phyloP scores from a whole-genome alignment of 2,329 filamentous ascomycete genomes.

The Scedosporium minutisporum region DNA sequence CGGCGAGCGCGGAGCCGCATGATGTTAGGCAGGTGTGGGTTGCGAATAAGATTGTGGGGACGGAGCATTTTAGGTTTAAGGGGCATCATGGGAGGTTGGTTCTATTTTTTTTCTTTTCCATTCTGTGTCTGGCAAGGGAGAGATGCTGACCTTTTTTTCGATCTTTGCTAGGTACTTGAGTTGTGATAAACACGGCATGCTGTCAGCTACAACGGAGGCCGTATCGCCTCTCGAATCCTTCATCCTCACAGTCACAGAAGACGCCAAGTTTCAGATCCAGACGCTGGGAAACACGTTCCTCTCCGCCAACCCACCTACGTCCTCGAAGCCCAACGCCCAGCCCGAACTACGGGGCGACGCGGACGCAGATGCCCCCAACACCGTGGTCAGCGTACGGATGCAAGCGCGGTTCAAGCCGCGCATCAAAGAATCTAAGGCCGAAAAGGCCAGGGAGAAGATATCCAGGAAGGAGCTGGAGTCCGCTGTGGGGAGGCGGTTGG shows the following conservation, averaged over 20 bases:
- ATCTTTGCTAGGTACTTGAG: conserved; percentile 59
- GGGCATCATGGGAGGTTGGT: conserved; percentile 62
- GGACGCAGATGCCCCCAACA: conserved; percentile 56
- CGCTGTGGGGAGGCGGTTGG: conserved; percentile 62
- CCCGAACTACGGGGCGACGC: conserved; percentile 71
- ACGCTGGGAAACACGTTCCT: conserved; percentile 65
- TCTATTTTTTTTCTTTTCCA: not conserved
- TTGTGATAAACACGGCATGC: conserved; percentile 72
- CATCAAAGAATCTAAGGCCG: conserved; percentile 69
- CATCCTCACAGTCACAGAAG: conserved; percentile 36
- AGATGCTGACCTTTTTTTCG: conserved; percentile 9
- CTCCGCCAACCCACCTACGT: conserved; percentile 44
- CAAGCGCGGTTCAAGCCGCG: conserved; percentile 88
- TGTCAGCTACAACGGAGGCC: conserved; percentile 70
- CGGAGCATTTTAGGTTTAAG: conserved; percentile 76
- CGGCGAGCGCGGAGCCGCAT: conserved; percentile 82
- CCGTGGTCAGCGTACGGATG: conserved; percentile 77
- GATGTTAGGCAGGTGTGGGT: conserved; percentile 96
- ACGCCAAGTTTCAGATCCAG: conserved; percentile 56
- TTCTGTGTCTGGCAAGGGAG: too few relatives aligned
- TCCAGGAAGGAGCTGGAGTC: conserved; percentile 77
- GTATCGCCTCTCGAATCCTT: conserved; percentile 80
- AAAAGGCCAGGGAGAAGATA: conserved; percentile 76
- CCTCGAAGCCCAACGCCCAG: conserved; percentile 35
- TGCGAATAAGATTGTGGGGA: conserved; percentile 72